Conservation (phyloP, 331 rosid genomes). For the Spiraea crenata region DNA sequence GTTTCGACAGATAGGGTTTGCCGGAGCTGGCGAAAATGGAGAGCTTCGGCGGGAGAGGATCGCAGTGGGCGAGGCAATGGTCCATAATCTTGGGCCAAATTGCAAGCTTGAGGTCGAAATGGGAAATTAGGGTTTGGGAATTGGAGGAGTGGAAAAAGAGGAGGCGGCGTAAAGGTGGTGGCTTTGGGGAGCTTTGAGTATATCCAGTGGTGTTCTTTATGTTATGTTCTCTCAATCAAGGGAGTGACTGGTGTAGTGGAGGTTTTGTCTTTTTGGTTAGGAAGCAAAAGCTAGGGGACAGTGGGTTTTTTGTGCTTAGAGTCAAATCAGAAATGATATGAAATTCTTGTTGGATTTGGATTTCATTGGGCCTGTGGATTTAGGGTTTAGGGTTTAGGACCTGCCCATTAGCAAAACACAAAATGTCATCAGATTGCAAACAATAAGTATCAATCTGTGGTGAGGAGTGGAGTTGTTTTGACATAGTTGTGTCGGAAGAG, state of each 20-base stretch:
- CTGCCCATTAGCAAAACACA: background rate
- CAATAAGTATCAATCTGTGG: too few relatives aligned
- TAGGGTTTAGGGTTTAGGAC: too few relatives aligned
- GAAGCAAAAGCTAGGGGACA: background rate
- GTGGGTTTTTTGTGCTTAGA: background rate
- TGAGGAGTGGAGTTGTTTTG: too few relatives aligned
- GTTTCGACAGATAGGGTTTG: conserved; percentile 16
- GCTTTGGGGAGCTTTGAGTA: background rate
- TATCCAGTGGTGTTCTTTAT: background rate
- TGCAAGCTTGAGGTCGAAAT: background rate
- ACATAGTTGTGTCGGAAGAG: too few relatives aligned
- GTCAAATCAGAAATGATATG: background rate
- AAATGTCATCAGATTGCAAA: too few relatives aligned
- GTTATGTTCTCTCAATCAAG: too few relatives aligned
- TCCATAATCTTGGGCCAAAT: background rate
- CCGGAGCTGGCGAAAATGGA: conserved; percentile 5
- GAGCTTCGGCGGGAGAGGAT: conserved; percentile 21
- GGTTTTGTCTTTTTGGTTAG: background rate
- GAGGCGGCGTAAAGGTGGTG: background rate
- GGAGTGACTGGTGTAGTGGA: too few relatives aligned
- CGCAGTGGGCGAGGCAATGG: conserved; percentile 17
- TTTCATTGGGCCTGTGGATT: background rate
- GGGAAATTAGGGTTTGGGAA: background rate
- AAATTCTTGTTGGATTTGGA: background rate
- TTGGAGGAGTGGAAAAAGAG: background rate